phyloP scores from a whole-genome alignment of 1,139 yeast species.

The Diutina siamensis region DNA sequence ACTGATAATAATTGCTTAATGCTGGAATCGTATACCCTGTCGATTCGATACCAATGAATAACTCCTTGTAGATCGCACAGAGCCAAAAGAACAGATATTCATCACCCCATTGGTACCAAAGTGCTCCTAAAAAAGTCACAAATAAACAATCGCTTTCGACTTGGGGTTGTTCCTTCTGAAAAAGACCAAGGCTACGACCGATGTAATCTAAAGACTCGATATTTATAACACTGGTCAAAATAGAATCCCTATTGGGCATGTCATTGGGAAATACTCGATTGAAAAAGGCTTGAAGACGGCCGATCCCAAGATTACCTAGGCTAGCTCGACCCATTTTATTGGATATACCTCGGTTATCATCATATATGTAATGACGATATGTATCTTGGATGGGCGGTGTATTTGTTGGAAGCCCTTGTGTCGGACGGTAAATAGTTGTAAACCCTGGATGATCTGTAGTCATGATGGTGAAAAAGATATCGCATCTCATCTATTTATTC shows the following conservation, averaged over 20 bases:
- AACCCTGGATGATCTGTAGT: background rate
- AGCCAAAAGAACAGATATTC: background rate
- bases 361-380: background rate
- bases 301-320: background rate
- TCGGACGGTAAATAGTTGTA: constrained; percentile 1
- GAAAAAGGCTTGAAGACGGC: constrained; percentile 1
- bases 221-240: background rate
- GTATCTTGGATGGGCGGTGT: background rate
- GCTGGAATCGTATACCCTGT: background rate
- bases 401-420: background rate
- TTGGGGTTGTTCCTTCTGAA: background rate
- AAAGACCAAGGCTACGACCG: background rate
- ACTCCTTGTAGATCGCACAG: background rate
- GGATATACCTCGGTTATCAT: background rate
- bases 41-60: background rate
- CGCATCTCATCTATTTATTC: too few species aligned
- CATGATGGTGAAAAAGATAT: background rate
- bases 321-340: constrained; percentile 1
- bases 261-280: background rate
- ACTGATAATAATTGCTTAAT: background rate
- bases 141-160: background rate
- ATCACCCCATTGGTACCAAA: constrained; percentile 5
- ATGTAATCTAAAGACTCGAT: background rate
- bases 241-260: background rate
- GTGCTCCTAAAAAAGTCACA: background rate